Conservation (phyloP, 805 yeast genomes). For the Metschnikowia continentalis region DNA sequence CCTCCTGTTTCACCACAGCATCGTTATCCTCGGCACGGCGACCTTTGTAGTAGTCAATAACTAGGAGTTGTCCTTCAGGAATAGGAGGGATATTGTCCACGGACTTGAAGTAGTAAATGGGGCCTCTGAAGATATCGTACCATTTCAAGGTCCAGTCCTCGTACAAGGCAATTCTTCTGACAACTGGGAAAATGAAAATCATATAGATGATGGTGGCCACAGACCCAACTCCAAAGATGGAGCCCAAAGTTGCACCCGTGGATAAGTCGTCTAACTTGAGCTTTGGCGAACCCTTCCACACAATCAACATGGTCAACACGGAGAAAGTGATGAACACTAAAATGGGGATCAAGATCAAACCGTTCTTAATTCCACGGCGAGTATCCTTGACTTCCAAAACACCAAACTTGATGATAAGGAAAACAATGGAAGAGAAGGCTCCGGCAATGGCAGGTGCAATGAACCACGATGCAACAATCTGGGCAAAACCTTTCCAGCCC, state of each 20-base stretch:
- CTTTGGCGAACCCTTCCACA: conserved; percentile 77
- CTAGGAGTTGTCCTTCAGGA: conserved; percentile 53
- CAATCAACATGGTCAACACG: conserved; percentile 69
- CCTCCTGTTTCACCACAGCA: conserved; percentile 16
- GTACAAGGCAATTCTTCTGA: conserved; percentile 54
- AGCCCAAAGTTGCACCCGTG: conserved; percentile 49
- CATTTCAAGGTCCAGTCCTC: conserved; percentile 64
- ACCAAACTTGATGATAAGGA: conserved; percentile 53
- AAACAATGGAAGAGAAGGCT: conserved; percentile 52
- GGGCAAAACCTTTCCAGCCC: conserved; percentile 75
- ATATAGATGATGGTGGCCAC: conserved; percentile 51
- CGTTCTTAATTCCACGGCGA: conserved; percentile 45
- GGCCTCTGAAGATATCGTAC: conserved; percentile 57
- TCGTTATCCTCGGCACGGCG: conserved; percentile 35
- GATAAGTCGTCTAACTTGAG: conserved; percentile 53
- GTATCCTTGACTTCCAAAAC: conserved; percentile 57
- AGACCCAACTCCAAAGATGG: conserved; percentile 62
- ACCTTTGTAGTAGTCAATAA: conserved; percentile 64
- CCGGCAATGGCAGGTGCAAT: conserved; percentile 75
- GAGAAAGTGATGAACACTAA: conserved; percentile 58
- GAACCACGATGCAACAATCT: conserved; percentile 76
- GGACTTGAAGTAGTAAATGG: conserved; percentile 49
- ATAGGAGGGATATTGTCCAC: conserved; percentile 60
- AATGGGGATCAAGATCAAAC: conserved; percentile 53
- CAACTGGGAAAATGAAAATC: conserved; percentile 56